phyloP scores from a whole-genome alignment of 257 asterid species.

The Lantana camara region DNA sequence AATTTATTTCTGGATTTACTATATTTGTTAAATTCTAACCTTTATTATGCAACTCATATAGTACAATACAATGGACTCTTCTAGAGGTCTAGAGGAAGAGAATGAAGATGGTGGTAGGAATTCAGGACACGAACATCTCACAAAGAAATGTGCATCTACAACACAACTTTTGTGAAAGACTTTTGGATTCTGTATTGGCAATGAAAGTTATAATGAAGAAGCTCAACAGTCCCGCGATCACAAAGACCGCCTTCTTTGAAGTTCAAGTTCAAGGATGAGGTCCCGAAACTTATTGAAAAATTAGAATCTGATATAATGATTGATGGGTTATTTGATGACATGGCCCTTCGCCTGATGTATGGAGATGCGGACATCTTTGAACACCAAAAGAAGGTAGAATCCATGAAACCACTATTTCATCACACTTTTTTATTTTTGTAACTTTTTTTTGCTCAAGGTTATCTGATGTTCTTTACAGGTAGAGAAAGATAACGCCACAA shows the following conservation, averaged over 20 bases:
- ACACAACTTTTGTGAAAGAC: background rate
- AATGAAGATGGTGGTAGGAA: too few species aligned
- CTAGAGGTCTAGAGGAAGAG: too few species aligned
- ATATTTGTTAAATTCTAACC: too few species aligned
- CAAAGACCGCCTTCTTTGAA: constrained; percentile 13
- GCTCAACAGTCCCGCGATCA: background rate
- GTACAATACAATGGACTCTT: too few species aligned
- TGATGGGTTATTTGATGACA: constrained; percentile 28
- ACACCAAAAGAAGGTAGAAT: background rate
- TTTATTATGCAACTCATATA: too few species aligned
- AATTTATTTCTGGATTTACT: too few species aligned
- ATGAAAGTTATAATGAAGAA: constrained; percentile 8
- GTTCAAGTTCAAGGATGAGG: constrained; percentile 35
- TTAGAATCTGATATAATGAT: constrained; percentile 21
- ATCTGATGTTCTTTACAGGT: constrained; percentile 10
- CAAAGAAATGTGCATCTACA: too few species aligned
- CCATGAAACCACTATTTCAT: too few species aligned
- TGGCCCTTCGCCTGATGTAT: background rate
- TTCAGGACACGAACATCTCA: too few species aligned
- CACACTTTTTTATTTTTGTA: too few species aligned
- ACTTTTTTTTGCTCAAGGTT: background rate
- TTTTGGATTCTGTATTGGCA: constrained; percentile 15
- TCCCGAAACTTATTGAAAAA: constrained; percentile 20
- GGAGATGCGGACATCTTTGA: background rate
- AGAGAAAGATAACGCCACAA: background rate